A percentile compares a stretch with the other conserved stretches of the same genome.
phyloP scores from a whole-genome alignment of 2,329 filamentous ascomycete species.

The Arthrobotrys sphaeroides region DNA sequence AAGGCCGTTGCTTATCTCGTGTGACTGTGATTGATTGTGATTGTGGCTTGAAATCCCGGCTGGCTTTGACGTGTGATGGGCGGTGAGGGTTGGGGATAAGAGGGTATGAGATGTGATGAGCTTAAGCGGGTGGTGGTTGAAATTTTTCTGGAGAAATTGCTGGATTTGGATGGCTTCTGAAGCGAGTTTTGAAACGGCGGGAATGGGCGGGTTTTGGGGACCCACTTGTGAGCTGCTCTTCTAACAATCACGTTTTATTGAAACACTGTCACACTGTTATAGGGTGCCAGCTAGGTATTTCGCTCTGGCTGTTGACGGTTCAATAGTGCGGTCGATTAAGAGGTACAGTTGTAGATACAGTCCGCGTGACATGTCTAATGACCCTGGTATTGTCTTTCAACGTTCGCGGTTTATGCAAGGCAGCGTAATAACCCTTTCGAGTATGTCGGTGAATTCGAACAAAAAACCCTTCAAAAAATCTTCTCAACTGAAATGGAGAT shows the following conservation, averaged over 20 bases:
- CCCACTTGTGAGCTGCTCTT: not conserved
- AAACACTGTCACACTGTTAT: not conserved
- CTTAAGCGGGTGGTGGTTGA: not conserved
- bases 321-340: too few relatives aligned
- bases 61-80: too few relatives aligned
- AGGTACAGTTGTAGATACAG: too few relatives aligned
- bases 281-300: too few relatives aligned
- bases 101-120: not conserved
- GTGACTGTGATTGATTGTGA: not conserved
- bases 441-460: too few relatives aligned
- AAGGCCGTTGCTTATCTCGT: not conserved
- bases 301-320: too few relatives aligned
- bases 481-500: too few relatives aligned
- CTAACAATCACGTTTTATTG: not conserved
- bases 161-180: slow-evolving; percentile 20
- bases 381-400: too few relatives aligned
- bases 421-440: too few relatives aligned
- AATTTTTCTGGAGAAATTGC: slow-evolving; percentile 33
- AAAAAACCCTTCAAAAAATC: too few relatives aligned
- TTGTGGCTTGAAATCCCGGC: not conserved
- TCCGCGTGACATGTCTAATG: too few relatives aligned
- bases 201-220: not conserved
- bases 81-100: not conserved
- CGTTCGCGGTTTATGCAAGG: too few relatives aligned
- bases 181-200: slow-evolving; percentile 27